phyloP scores from a whole-genome alignment of 1,284 basidiomycete species.

The Sporisorium sorghi region DNA sequence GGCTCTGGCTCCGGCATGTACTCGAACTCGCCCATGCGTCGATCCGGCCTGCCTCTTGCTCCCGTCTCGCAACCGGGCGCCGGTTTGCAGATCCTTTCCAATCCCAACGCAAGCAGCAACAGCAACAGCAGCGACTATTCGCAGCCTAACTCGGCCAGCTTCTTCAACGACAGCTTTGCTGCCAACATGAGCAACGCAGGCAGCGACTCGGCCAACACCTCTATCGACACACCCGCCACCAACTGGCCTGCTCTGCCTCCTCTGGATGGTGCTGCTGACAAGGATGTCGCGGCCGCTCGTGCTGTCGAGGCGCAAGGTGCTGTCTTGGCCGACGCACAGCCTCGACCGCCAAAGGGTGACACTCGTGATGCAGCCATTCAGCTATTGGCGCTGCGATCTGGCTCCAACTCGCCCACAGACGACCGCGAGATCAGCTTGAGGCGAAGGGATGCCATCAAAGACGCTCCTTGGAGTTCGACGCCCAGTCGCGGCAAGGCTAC shows the following conservation, averaged over 20 bases:
- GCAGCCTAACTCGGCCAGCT: conserved; percentile 45
- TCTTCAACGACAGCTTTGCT: conserved; percentile 49
- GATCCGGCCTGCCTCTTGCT: conserved; percentile 23
- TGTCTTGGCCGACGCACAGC: not conserved
- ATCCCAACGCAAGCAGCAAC: conserved; percentile 45
- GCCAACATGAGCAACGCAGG: conserved; percentile 41
- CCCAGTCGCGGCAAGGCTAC: conserved; percentile 27
- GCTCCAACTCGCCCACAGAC: conserved; percentile 49
- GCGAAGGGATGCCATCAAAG: conserved; percentile 26
- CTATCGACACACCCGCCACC: conserved; percentile 45
- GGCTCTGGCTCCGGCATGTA: conserved; percentile 13
- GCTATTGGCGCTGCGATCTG: conserved; percentile 46
- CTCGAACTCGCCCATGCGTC: conserved; percentile 41
- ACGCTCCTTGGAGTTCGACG: conserved; percentile 42
- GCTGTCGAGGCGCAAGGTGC: conserved; percentile 8
- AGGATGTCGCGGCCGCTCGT: conserved; percentile 10
- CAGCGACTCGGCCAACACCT: conserved; percentile 46
- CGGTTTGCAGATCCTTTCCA: conserved; percentile 13
- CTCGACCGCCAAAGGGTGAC: conserved; percentile 38
- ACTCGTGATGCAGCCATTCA: conserved; percentile 49
- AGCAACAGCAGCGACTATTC: conserved; percentile 46
- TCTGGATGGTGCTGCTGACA: conserved; percentile 19
- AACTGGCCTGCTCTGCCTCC: conserved; percentile 32
- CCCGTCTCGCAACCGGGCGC: conserved; percentile 17
- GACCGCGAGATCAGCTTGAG: conserved; percentile 35